Evolutionary conservation across 1,284 basidiomycete genomes (phyloP).

Genomic region (Thecaphora thlaspeos): DNA sequence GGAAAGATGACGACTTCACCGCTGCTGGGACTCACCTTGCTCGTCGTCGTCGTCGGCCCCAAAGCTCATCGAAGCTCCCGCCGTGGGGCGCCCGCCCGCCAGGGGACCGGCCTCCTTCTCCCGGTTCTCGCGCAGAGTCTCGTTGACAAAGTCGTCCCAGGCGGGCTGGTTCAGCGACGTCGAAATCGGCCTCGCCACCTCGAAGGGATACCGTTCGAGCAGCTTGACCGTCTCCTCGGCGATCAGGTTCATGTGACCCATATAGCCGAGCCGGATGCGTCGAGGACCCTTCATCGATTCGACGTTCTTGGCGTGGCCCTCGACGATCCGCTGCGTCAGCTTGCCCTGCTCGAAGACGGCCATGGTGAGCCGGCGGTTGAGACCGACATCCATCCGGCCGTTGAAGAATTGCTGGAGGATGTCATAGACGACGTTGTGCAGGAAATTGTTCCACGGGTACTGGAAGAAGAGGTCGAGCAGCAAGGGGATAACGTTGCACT

Average conservation of each 20-base stretch:
- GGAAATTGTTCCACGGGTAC: slow-evolving; percentile 95
- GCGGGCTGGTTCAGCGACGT: slow-evolving; percentile 41
- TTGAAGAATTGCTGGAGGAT: slow-evolving; percentile 92
- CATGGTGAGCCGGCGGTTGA: slow-evolving; percentile 50
- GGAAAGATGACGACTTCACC: slow-evolving; percentile 7
- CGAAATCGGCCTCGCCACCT: slow-evolving; percentile 32
- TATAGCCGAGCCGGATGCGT: slow-evolving; percentile 68
- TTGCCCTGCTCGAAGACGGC: slow-evolving; percentile 50
- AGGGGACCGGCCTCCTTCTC: slow-evolving; percentile 53
- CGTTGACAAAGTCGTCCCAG: slow-evolving; percentile 51
- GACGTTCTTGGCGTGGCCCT: slow-evolving; percentile 49
- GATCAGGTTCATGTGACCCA: slow-evolving; percentile 94
- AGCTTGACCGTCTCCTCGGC: slow-evolving; percentile 83
- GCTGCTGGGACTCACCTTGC: slow-evolving; percentile 4
- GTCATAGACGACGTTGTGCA: slow-evolving; percentile 96
- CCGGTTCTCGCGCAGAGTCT: slow-evolving; percentile 50
- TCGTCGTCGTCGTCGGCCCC: slow-evolving; percentile 29
- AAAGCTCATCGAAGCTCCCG: slow-evolving; percentile 34
- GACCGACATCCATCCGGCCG: slow-evolving; percentile 66
- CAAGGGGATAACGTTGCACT: slow-evolving; percentile 50
- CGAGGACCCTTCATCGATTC: slow-evolving; percentile 43
- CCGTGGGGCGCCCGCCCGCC: slow-evolving; percentile 49
- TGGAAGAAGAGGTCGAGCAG: slow-evolving; percentile 74
- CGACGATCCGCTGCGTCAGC: slow-evolving; percentile 47
- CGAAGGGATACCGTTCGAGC: slow-evolving; percentile 74